Conservation (phyloP, 2,329 filamentous ascomycete species). For the Orbilia oligospora region DNA sequence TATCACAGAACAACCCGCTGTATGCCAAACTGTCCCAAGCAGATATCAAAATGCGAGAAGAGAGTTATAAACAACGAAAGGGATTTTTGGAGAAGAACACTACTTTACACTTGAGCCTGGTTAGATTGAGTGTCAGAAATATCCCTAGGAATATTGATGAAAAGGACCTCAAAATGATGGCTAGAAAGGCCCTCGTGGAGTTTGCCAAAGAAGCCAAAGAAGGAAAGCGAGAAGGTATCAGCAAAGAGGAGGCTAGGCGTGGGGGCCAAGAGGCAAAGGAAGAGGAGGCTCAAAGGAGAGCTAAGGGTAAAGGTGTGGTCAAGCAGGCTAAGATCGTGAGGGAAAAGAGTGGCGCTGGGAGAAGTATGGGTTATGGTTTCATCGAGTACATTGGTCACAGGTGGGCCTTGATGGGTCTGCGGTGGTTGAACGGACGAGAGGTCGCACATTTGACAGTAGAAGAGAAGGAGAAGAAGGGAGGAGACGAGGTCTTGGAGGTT, state of each 20-base stretch:
- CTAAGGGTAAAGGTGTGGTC: slow-evolving; percentile 87
- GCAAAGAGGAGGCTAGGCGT: slow-evolving; percentile 87
- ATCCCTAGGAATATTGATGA: slow-evolving; percentile 85
- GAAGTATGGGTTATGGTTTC: slow-evolving; percentile 95
- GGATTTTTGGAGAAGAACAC: slow-evolving; percentile 93
- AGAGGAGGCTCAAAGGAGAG: slow-evolving; percentile 83
- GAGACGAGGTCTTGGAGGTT: slow-evolving; percentile 64
- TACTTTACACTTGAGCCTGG: slow-evolving; percentile 87
- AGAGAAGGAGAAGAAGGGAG: slow-evolving; percentile 69
- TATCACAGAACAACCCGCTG: slow-evolving; percentile 78
- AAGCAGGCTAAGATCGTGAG: slow-evolving; percentile 95
- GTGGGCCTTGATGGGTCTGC: slow-evolving; percentile 92
- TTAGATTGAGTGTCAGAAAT: slow-evolving; percentile 91
- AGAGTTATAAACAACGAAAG: slow-evolving; percentile 88
- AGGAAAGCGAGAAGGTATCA: slow-evolving; percentile 81
- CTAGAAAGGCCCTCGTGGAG: slow-evolving; percentile 90
- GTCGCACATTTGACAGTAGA: slow-evolving; percentile 69
- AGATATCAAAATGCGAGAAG: slow-evolving; percentile 89
- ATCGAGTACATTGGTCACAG: slow-evolving; percentile 96
- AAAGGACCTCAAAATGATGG: slow-evolving; percentile 91
- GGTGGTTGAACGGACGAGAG: slow-evolving; percentile 89
- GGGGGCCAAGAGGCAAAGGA: slow-evolving; percentile 84
- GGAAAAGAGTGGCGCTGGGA: slow-evolving; percentile 85
- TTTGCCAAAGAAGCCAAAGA: slow-evolving; percentile 91
- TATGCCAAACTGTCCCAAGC: slow-evolving; percentile 82